Percentiles rank a stretch among this genome's conserved stretches.
These are phyloP conservation scores for Grosmannia serpens DNA, from an alignment of 2,329 filamentous ascomycete genomes.

Conservation along the genomic window DNA sequence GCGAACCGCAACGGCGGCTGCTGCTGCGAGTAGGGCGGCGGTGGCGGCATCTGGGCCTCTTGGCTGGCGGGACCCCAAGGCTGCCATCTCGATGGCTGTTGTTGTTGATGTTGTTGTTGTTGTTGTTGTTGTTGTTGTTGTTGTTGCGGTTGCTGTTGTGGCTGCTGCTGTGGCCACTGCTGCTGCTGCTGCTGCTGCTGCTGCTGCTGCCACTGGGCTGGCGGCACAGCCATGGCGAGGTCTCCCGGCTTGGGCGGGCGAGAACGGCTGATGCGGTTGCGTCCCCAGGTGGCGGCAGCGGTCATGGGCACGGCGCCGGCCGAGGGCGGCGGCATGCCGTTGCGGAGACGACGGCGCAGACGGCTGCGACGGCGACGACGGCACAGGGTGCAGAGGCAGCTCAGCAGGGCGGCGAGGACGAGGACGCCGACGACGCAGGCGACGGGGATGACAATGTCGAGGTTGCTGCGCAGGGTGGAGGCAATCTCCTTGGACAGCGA, in stretches of 20 bases:
- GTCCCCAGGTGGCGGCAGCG: not conserved
- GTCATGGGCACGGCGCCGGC: not conserved
- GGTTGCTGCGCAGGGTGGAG: constrained; percentile 67
- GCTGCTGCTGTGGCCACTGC: not conserved
- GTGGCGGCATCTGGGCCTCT: not conserved
- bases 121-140: not conserved
- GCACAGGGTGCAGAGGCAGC: constrained; percentile 52
- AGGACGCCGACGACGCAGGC: constrained; percentile 60
- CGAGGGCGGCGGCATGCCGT: constrained; percentile 3
- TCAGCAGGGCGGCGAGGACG: constrained; percentile 54
- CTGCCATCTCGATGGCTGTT: too few relatives aligned
- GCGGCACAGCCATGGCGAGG: not conserved
- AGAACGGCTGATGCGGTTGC: not conserved
- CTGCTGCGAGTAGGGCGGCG: not conserved
- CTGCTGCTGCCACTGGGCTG: not conserved
- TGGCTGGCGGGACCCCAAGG: not conserved
- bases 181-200: not conserved
- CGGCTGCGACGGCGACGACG: constrained; percentile 15
- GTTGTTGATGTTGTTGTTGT: not conserved
- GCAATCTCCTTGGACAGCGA: constrained; percentile 58
- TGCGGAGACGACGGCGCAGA: not conserved
- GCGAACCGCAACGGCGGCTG: constrained; percentile 2
- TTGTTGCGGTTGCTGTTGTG: not conserved
- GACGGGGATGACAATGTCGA: constrained; percentile 72
- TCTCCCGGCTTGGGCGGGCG: not conserved